Evolutionary conservation across 2,329 filamentous ascomycete species (phyloP), one percentile per base, ranked within the genome.

Genomic region (Zarea fungicola): DNA sequence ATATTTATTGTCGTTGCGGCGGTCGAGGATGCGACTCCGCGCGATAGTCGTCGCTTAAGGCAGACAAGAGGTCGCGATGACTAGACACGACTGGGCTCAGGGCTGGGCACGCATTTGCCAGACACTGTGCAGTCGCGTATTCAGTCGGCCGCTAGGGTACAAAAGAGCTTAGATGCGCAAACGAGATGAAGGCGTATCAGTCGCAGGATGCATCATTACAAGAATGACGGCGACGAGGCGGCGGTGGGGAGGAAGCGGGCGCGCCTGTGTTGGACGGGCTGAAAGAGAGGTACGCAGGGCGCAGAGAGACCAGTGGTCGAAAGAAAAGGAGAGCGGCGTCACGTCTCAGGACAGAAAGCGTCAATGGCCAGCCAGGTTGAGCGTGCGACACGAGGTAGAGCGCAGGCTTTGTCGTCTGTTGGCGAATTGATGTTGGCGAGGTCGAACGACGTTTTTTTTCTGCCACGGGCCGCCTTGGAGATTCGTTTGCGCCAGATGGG

Each of bases 41-140:
- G 55, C 50, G 44, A 47, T 42, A 23, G 52, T 42, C 8, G 28
- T 29, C 46, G 44, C 29, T 43, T 35, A 19, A 50, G 50, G 46
- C 40, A 45, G 51, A 41, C 21, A 40, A 46, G 44, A 48, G 34
- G 29, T 42, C 32, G 42, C 43, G 35, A 44, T 44, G 41, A 49
- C 41, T 48, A 54, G 42, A 40, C 28, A 35, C 16, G 26, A n/a
- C 39, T 14, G 23, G 23, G 36, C 35, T 44, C 36, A 40, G 34
- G 26, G 21, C 42, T 42, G 10, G 39, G 28, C 42, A 28, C 34
- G 40, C 42, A 45, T 46, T 16, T 21, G 42, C 48, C 34, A 19
- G 28, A n/a, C 22, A 18, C 28, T 25, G 5, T 11, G 19, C 22
- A 34, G 36, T 40, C 36, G 48, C 35, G 34, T 45, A 41, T 45